Evolutionary conservation across 2,329 filamentous ascomycete genomes (phyloP).

Genomic region (Stachybotrys chlorohalonatus): DNA sequence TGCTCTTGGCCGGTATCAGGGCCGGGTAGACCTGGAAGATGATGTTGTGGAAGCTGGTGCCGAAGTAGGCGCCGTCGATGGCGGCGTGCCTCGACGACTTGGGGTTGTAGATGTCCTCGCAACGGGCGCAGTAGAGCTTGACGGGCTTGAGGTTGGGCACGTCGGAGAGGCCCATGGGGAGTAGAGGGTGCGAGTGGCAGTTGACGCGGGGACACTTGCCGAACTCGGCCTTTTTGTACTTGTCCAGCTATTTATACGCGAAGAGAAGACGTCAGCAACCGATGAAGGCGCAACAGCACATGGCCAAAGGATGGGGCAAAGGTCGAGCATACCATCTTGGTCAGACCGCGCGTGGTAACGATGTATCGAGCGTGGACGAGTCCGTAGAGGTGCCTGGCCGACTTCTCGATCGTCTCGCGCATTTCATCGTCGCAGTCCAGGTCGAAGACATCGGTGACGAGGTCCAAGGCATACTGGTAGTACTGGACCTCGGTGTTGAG

Average conservation of each 20-base stretch:
- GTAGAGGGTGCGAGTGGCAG: slow-evolving; percentile 84
- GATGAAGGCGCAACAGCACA: background rate
- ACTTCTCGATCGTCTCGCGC: slow-evolving; percentile 96
- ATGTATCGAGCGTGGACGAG: slow-evolving; percentile 95
- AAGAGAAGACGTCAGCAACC: background rate
- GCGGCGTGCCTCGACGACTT: slow-evolving; percentile 92
- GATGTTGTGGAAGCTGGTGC: slow-evolving; percentile 97
- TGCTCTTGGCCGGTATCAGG: slow-evolving; percentile 76
- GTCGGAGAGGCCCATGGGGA: slow-evolving; percentile 92
- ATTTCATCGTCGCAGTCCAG: slow-evolving; percentile 98
- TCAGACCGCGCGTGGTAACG: slow-evolving; percentile 84
- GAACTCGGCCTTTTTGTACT: slow-evolving; percentile 97
- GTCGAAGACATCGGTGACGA: slow-evolving; percentile 97
- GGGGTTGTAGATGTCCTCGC: slow-evolving; percentile 98
- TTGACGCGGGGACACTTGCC: slow-evolving; percentile 96
- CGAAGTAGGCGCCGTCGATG: slow-evolving; percentile 97
- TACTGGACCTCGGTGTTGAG: slow-evolving; percentile 97
- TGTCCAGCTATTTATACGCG: slow-evolving; percentile 63
- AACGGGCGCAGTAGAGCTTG: slow-evolving; percentile 94
- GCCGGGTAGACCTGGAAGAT: slow-evolving; percentile 96
- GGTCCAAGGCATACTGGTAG: slow-evolving; percentile 96
- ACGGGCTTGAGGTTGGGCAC: slow-evolving; percentile 80
- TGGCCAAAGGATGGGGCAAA: background rate
- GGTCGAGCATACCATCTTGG: slow-evolving; percentile 72
- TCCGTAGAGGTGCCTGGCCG: slow-evolving; percentile 88